A percentile compares a stretch with the other conserved stretches of the same genome.
These are phyloP conservation scores for Dothidotthia symphoricarpi DNA, from an alignment of 2,329 filamentous ascomycete genomes.

Conservation along the genomic window DNA sequence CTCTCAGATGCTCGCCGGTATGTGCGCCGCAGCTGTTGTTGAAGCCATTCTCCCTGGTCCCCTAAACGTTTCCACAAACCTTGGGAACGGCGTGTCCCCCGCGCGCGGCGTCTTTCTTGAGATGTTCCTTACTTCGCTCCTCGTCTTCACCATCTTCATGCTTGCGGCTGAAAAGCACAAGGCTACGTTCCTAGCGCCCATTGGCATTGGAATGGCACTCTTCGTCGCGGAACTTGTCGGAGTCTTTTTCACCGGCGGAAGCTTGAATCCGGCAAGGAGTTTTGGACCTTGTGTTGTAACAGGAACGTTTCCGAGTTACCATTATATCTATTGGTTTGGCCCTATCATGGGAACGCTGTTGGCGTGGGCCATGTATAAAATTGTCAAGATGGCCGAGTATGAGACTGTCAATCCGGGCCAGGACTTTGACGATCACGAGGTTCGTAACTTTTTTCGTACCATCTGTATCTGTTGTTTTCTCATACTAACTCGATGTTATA, in stretches of 20 bases:
- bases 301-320: conserved; percentile 38
- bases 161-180: conserved; percentile 72
- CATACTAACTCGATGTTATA: conserved; percentile 1
- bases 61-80: conserved; percentile 38
- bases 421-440: conserved; percentile 42
- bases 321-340: conserved; percentile 48
- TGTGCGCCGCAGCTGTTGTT: conserved; percentile 38
- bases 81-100: conserved; percentile 30
- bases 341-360: conserved; percentile 39
- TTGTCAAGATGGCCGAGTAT: conserved; percentile 44
- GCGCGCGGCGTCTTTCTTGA: conserved; percentile 42
- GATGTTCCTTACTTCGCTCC: conserved; percentile 41
- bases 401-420: conserved; percentile 45
- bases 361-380: conserved; percentile 41
- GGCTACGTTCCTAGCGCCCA: conserved; percentile 67
- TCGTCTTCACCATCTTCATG: conserved; percentile 53
- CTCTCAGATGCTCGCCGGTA: conserved; percentile 39
- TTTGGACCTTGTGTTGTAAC: conserved; percentile 46
- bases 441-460: not conserved
- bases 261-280: conserved; percentile 43
- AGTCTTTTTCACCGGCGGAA: conserved; percentile 47
- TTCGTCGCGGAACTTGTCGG: conserved; percentile 60
- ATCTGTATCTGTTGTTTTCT: not conserved
- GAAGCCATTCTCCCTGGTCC: conserved; percentile 38
- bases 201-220: conserved; percentile 69